phyloP scores from a whole-genome alignment of 257 asterid genomes.

The Solanum medicagineum region DNA sequence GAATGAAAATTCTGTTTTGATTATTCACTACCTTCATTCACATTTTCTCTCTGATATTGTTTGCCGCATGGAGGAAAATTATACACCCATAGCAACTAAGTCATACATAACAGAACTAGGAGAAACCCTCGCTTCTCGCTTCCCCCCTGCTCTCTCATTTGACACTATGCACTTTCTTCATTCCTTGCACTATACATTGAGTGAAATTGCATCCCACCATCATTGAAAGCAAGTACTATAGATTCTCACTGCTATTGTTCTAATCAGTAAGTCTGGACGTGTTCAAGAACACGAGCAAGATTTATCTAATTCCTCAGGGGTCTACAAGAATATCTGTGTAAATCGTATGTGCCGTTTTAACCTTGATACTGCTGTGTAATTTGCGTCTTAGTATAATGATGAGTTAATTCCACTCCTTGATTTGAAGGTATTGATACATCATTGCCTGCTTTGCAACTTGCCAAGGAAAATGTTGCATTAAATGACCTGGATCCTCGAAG shows the following conservation, averaged over 20 bases:
- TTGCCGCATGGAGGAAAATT: not conserved
- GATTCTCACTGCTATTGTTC: not conserved
- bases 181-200: not conserved
- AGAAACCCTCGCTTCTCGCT: not conserved
- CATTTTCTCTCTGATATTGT: not conserved
- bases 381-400: not conserved
- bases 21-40: not conserved
- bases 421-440: constrained; percentile 82
- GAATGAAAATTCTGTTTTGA: not conserved
- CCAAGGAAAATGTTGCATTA: constrained; percentile 52
- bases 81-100: not conserved
- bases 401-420: constrained; percentile 7
- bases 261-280: not conserved
- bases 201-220: not conserved
- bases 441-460: constrained; percentile 68
- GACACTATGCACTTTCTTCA: not conserved
- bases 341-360: not conserved
- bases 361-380: not conserved
- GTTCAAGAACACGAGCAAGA: not conserved
- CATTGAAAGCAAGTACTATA: not conserved
- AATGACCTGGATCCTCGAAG: constrained; percentile 45
- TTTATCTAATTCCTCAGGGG: not conserved
- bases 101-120: not conserved
- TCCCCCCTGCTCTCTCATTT: not conserved
- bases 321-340: not conserved